Conservation (phyloP, 192 early-diverging fungal genomes). For the Physocladia obscura region DNA sequence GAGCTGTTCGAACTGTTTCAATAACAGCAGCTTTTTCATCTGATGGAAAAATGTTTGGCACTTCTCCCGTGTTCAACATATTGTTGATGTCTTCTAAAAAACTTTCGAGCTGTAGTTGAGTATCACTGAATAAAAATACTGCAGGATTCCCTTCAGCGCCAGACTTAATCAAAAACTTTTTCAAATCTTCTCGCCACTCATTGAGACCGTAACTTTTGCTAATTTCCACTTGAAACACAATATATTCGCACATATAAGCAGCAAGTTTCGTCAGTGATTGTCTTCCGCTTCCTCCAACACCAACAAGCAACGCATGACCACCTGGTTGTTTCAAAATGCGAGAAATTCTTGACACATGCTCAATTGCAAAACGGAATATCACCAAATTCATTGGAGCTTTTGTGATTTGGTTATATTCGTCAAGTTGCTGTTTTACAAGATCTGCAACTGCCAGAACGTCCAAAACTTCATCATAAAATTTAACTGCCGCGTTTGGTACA, state of each 20-base stretch:
- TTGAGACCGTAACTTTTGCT: slow-evolving; percentile 57
- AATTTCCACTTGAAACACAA: slow-evolving; percentile 60
- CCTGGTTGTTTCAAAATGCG: slow-evolving; percentile 61
- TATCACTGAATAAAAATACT: slow-evolving; percentile 62
- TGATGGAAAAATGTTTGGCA: slow-evolving; percentile 58
- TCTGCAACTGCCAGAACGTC: slow-evolving; percentile 50
- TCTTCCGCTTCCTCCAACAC: slow-evolving; percentile 57
- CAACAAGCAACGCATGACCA: slow-evolving; percentile 58
- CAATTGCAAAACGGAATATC: slow-evolving; percentile 60
- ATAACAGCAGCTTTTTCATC: slow-evolving; percentile 61
- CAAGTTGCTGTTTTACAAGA: slow-evolving; percentile 50
- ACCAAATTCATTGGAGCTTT: slow-evolving; percentile 63
- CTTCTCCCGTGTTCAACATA: slow-evolving; percentile 64
- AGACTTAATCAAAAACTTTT: slow-evolving; percentile 53
- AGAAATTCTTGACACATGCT: slow-evolving; percentile 60
- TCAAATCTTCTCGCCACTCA: slow-evolving; percentile 62
- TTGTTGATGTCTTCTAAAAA: slow-evolving; percentile 67
- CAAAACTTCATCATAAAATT: slow-evolving; percentile 52
- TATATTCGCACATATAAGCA: slow-evolving; percentile 57
- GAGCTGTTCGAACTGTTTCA: slow-evolving; percentile 50
- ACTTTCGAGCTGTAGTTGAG: slow-evolving; percentile 55
- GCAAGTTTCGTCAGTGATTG: slow-evolving; percentile 59
- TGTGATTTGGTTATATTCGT: slow-evolving; percentile 59
- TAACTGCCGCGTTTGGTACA: slow-evolving; percentile 48
- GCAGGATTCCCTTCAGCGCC: slow-evolving; percentile 53